Percentiles rank a stretch among this genome's conserved stretches.
Conservation (phyloP, 257 asterid genomes). For the Apocynum venetum region DNA sequence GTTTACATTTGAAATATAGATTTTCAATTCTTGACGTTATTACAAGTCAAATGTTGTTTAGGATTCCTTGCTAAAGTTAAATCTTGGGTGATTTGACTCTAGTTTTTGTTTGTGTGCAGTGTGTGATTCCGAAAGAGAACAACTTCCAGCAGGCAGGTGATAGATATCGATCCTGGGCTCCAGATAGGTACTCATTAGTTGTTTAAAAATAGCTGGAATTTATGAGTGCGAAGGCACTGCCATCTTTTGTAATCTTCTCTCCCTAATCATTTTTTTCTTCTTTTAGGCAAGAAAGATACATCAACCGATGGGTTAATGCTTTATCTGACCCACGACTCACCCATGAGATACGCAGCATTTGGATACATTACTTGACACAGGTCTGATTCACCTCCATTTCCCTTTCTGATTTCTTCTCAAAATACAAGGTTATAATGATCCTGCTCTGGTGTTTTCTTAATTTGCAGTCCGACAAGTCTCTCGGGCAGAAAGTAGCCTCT, state of each 20-base stretch:
- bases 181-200: conserved; percentile 31
- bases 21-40: too few species aligned
- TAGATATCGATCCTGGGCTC: conserved; percentile 42
- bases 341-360: conserved; percentile 43
- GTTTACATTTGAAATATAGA: too few species aligned
- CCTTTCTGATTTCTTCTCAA: background rate
- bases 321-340: conserved; percentile 43
- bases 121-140: conserved; percentile 43
- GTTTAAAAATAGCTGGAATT: too few species aligned
- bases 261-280: background rate
- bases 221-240: too few species aligned
- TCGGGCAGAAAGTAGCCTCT: conserved; percentile 69
- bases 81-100: too few species aligned
- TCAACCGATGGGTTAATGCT: conserved; percentile 41
- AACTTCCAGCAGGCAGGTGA: conserved; percentile 52
- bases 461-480: conserved; percentile 65
- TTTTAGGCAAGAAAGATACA: conserved; percentile 45
- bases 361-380: conserved; percentile 42
- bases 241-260: too few species aligned
- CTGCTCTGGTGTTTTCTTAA: too few species aligned
- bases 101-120: conserved; percentile 18
- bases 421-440: too few species aligned
- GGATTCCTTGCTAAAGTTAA: too few species aligned
- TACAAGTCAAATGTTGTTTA: too few species aligned
- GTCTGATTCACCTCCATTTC: conserved; percentile 8